Evolutionary conservation across 2,329 filamentous ascomycete species (phyloP).

Genomic region (Tetracladium maxilliforme): DNA sequence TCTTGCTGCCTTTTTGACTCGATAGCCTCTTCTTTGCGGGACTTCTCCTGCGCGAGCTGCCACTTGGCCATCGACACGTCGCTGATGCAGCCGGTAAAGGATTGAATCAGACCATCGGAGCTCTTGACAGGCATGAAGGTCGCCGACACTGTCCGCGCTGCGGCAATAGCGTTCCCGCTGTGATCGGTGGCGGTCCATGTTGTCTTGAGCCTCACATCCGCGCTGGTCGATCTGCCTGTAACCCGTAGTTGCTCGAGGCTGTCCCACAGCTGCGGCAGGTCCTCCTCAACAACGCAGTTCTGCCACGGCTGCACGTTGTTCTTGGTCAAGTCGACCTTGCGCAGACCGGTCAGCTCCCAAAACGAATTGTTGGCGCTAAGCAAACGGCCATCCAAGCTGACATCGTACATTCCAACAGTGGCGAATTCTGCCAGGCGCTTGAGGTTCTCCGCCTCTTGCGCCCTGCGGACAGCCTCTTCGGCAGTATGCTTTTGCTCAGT

Average conservation of each 20-base stretch:
- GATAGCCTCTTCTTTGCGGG: slow-evolving; percentile 28
- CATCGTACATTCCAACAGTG: slow-evolving; percentile 39
- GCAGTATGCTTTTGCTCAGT: slow-evolving; percentile 32
- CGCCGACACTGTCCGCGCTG: too few relatives aligned
- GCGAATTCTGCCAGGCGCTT: slow-evolving; percentile 38
- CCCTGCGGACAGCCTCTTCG: slow-evolving; percentile 30
- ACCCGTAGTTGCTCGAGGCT: too few relatives aligned
- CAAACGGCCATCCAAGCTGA: slow-evolving; percentile 31
- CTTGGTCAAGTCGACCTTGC: slow-evolving; percentile 22
- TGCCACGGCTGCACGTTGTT: too few relatives aligned
- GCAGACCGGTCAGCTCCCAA: slow-evolving; percentile 34
- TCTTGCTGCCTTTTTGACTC: slow-evolving; percentile 56
- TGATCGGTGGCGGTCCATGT: too few relatives aligned
- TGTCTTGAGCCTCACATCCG: too few relatives aligned
- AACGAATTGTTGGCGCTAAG: slow-evolving; percentile 37
- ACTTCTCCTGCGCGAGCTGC: not conserved
- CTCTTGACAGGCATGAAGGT: slow-evolving; percentile 34
- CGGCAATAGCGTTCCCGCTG: too few relatives aligned
- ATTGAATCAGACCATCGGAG: slow-evolving; percentile 28
- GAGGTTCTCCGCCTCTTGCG: slow-evolving; percentile 35
- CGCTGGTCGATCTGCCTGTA: too few relatives aligned
- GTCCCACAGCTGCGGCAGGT: too few relatives aligned
- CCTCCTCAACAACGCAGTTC: too few relatives aligned
- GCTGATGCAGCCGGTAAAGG: slow-evolving; percentile 24
- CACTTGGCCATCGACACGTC: not conserved